Base-by-base conservation (phyloP, 352 stramenopile species). In the Blastocystis sp. region DNA sequence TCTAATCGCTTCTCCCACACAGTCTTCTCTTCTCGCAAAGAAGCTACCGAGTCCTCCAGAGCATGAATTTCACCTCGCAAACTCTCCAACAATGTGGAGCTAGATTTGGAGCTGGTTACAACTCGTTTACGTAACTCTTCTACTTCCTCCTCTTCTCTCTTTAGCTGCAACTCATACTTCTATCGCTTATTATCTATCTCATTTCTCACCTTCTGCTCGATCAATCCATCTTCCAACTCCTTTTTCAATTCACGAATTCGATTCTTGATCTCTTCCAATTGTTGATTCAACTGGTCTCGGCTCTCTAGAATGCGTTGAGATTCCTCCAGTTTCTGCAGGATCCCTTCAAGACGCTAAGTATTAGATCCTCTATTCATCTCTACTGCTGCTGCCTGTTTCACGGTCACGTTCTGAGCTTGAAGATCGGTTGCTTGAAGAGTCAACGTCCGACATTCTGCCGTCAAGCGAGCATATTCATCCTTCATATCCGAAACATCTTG, bases 401-500 rank as follows among this genome's bases (percentile, higher is more conserved):
- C 39, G 7, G 49, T 65, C 1, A 56, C 51, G 11, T 29, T 39
- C 51, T 83, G 71, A 0, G 46, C 46, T 39, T 83, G 46, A 27
- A 83, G 32, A 29, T 83, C 71, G 6, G 71, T 66, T 21, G 51
- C 29, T 42, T 83, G 71, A 14, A 63, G 46, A 35, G 42, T 51
- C 9, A 83, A 49, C 1, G 71, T 83, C 1, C 71, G 46, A 49
- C 71, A 67, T 65, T 83, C 71, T 56, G 71, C 46, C 11, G 71
- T 65, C 24, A 52, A 65, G 35, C 71, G 71, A 16, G 71, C 24
- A 39, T 83, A 83, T 14, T 83, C 51, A 27, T 83, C 42, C 6
- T 59, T 57, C 42, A 63, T 83, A 29, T 83, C 71, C 5, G 51
- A 51, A 21, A 83, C 71, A n/a, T 83, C 71, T 42, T 83, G 71